Percentiles rank a stretch among this genome's conserved stretches.
These are phyloP conservation scores for Ceratobasidium sp. DNA, from an alignment of 1,284 basidiomycete species.

Conservation along the genomic window DNA sequence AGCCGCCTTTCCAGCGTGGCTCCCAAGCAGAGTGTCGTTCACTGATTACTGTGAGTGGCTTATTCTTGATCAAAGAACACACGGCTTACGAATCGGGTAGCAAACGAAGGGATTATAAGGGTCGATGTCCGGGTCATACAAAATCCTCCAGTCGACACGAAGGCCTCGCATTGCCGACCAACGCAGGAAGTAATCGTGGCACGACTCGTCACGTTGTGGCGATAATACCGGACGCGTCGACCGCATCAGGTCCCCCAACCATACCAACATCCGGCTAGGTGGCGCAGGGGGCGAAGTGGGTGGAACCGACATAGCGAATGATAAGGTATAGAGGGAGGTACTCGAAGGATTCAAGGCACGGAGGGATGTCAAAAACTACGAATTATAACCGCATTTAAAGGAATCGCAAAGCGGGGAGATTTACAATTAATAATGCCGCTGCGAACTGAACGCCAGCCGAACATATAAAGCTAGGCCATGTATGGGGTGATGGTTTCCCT, in stretches of 20 bases:
- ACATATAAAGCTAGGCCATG: too few species aligned
- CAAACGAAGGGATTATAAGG: not conserved
- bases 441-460: too few species aligned
- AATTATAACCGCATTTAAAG: too few species aligned
- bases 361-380: too few species aligned
- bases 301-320: not conserved
- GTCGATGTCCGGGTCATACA: not conserved
- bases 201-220: not conserved
- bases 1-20: too few species aligned
- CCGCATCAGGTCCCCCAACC: not conserved
- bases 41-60: not conserved
- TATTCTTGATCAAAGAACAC: too few species aligned
- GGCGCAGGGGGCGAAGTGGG: not conserved
- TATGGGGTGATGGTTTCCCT: too few species aligned
- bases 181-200: constrained; percentile 20
- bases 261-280: not conserved
- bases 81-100: constrained; percentile 7
- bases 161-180: not conserved
- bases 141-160: not conserved
- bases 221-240: not conserved
- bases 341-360: too few species aligned
- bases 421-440: too few species aligned
- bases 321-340: too few species aligned
- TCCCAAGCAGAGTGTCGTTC: constrained; percentile 2
- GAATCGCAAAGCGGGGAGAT: too few species aligned